Evolutionary conservation across 2,329 filamentous ascomycete species (phyloP).

Genomic region (Peltaster fructicola): DNA sequence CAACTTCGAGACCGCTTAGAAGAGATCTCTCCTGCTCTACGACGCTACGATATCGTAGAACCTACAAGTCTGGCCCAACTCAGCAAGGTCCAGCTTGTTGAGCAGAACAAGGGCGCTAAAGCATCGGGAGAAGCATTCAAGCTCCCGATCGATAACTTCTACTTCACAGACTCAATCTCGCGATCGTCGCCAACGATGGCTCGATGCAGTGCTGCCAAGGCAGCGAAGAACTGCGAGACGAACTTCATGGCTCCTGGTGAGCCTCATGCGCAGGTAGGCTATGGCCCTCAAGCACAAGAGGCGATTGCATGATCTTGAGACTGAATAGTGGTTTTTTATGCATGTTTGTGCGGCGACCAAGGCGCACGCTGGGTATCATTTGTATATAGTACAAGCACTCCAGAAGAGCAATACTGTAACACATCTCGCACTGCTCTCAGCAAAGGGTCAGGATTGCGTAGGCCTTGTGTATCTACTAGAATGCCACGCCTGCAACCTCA

Average conservation of each 20-base stretch:
- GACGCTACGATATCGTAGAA: slow-evolving; percentile 83
- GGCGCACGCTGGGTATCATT: too few relatives aligned
- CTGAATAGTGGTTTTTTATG: too few relatives aligned
- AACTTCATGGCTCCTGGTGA: slow-evolving; percentile 35
- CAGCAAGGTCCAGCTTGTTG: slow-evolving; percentile 87
- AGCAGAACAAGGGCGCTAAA: slow-evolving; percentile 83
- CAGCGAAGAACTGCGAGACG: slow-evolving; percentile 32
- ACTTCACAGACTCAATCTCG: slow-evolving; percentile 93
- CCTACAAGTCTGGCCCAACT: slow-evolving; percentile 49
- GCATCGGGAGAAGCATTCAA: slow-evolving; percentile 55
- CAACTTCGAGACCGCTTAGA: slow-evolving; percentile 81
- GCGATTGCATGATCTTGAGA: too few relatives aligned
- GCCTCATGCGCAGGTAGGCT: slow-evolving; percentile 23
- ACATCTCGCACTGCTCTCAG: too few relatives aligned
- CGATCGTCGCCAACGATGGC: slow-evolving; percentile 98
- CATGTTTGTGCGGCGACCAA: too few relatives aligned
- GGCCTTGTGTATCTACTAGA: too few relatives aligned
- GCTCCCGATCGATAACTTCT: slow-evolving; percentile 88
- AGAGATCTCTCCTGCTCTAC: slow-evolving; percentile 80
- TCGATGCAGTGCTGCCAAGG: slow-evolving; percentile 86
- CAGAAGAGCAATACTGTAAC: too few relatives aligned
- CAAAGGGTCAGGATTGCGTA: too few relatives aligned
- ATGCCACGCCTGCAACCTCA: slow-evolving; percentile 19
- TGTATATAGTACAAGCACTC: too few relatives aligned
- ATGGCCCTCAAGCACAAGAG: slow-evolving; percentile 20